These are phyloP conservation scores for Solanum neorickii DNA, from an alignment of 257 asterid species.

Conservation along the genomic window DNA sequence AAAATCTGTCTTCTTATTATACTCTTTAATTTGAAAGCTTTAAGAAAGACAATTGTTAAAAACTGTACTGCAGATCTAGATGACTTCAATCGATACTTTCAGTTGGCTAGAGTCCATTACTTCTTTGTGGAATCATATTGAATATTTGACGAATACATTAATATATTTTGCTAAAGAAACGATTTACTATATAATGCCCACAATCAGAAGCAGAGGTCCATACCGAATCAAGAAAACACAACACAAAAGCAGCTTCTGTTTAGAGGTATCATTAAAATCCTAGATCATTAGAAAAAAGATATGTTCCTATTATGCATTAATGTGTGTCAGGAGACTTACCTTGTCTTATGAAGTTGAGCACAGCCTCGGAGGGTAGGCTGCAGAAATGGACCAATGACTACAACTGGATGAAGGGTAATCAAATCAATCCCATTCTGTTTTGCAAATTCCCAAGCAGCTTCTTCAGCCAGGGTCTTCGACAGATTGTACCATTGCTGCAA, in stretches of 20 bases:
- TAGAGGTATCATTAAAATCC: too few relatives aligned
- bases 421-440: constrained; percentile 37
- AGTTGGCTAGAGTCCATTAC: not conserved
- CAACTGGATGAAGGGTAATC: constrained; percentile 42
- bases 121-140: not conserved
- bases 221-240: not conserved
- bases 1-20: not conserved
- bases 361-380: constrained; percentile 36
- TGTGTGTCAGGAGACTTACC: constrained; percentile 1
- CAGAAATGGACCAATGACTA: constrained; percentile 41
- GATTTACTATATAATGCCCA: not conserved
- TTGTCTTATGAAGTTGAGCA: constrained; percentile 24
- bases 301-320: too few relatives aligned
- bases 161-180: too few relatives aligned
- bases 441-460: constrained; percentile 39
- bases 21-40: not conserved
- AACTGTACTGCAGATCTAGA: not conserved
- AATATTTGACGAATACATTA: not conserved
- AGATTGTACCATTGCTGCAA: not conserved
- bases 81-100: not conserved
- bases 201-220: not conserved
- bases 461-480: constrained; percentile 57
- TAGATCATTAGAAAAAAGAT: too few relatives aligned
- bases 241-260: too few relatives aligned
- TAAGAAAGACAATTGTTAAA: not conserved